Conservation (phyloP, 169 alveolate species). For the Plasmodium vivax region DNA sequence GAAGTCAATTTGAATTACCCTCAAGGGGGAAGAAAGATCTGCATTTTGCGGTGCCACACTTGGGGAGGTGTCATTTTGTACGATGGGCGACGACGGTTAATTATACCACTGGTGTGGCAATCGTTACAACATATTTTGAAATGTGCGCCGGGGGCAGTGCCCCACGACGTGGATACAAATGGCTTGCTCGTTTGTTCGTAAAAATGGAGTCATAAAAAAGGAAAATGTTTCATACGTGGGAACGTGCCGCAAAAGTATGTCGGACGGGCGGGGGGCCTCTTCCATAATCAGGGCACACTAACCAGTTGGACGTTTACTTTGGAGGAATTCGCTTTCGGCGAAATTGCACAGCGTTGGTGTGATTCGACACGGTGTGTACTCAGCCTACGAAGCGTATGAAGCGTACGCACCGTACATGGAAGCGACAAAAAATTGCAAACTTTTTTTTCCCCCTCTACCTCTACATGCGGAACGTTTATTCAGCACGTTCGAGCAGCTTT, state of each 20-base stretch:
- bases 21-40: not conserved
- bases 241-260: not conserved
- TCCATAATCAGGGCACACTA: not conserved
- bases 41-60: not conserved
- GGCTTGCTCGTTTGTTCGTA: not conserved
- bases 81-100: not conserved
- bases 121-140: not conserved
- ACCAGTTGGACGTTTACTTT: not conserved
- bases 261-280: not conserved
- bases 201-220: not conserved
- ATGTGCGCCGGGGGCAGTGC: not conserved
- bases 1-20: slow-evolving; percentile 21
- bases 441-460: not conserved
- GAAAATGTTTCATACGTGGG: not conserved
- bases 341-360: not conserved
- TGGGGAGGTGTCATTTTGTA: not conserved
- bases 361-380: not conserved
- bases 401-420: not conserved
- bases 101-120: not conserved
- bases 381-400: no score
- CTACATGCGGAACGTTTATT: not conserved
- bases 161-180: not conserved
- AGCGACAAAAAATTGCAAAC: slow-evolving; percentile 6
- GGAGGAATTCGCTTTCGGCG: not conserved
- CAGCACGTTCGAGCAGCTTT: not conserved